These are phyloP conservation scores for Rhizopus arrhizus DNA, from an alignment of 371 early-diverging fungal species.

Conservation along the genomic window DNA sequence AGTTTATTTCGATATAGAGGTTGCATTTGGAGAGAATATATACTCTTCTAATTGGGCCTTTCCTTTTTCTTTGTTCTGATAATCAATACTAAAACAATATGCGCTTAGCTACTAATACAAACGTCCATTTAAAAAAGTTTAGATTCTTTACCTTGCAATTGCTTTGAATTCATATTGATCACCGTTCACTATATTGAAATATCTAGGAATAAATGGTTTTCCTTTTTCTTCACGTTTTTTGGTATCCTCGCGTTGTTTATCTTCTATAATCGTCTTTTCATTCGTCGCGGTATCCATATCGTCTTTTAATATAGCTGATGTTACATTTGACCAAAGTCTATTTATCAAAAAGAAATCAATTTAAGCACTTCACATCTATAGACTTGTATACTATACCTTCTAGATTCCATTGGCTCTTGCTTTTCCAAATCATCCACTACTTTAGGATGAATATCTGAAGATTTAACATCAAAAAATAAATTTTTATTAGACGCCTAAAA, in stretches of 20 bases:
- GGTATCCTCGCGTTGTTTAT: constrained; percentile 73
- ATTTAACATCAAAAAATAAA: constrained; percentile 71
- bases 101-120: too few relatives aligned
- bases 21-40: constrained; percentile 13
- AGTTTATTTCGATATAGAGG: too few relatives aligned
- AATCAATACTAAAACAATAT: constrained; percentile 24
- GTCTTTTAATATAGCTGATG: constrained; percentile 67
- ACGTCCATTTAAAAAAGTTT: not conserved
- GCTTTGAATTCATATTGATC: constrained; percentile 36
- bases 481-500: constrained; percentile 23
- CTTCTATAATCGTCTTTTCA: constrained; percentile 85
- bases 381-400: constrained; percentile 50
- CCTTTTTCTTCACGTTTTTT: constrained; percentile 63
- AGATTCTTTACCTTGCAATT: constrained; percentile 14
- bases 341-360: not conserved
- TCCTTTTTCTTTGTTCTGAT: constrained; percentile 20
- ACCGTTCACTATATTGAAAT: constrained; percentile 46
- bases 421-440: constrained; percentile 66
- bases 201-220: constrained; percentile 54
- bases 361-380: not conserved
- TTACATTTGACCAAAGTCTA: constrained; percentile 76
- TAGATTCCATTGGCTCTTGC: constrained; percentile 85
- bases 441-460: constrained; percentile 69
- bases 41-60: constrained; percentile 18
- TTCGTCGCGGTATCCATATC: constrained; percentile 80